A percentile compares a stretch with the other conserved stretches of the same genome.
phyloP scores from a whole-genome alignment of 441 rosid species.

The Gossypium schwendimanii region DNA sequence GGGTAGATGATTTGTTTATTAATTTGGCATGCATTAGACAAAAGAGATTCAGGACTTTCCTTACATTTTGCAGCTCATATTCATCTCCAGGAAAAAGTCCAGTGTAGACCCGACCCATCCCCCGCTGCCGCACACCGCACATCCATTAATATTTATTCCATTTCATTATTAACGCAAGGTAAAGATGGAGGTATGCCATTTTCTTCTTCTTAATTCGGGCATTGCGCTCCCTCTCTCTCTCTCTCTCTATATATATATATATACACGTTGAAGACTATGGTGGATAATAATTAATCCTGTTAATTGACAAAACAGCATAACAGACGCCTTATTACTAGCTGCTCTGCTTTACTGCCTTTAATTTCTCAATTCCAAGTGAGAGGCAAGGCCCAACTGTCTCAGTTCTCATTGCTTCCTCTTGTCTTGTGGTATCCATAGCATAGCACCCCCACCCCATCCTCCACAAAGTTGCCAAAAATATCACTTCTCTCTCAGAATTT shows the following conservation, averaged over 20 bases:
- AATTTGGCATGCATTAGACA: neutral
- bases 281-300: constrained; percentile 14
- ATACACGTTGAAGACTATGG: neutral
- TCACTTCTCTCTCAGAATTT: neutral
- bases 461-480: neutral
- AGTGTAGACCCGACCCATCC: too few relatives aligned
- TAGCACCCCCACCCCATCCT: neutral
- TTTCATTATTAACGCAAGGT: neutral
- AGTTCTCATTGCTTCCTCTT: too few relatives aligned
- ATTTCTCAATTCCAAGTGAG: neutral
- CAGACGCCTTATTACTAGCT: constrained; percentile 15
- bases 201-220: neutral
- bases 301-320: constrained; percentile 12
- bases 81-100: too few relatives aligned
- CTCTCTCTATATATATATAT: too few relatives aligned
- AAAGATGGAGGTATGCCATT: neutral
- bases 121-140: too few relatives aligned
- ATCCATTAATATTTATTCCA: too few relatives aligned
- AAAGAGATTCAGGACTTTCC: neutral
- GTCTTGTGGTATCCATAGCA: neutral
- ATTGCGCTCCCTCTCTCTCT: neutral
- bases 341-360: neutral
- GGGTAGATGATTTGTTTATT: neutral
- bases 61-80: neutral
- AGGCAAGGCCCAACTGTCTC: neutral